Base-by-base conservation (phyloP, 164 flowering plant species). In the Akebia trifoliata region DNA sequence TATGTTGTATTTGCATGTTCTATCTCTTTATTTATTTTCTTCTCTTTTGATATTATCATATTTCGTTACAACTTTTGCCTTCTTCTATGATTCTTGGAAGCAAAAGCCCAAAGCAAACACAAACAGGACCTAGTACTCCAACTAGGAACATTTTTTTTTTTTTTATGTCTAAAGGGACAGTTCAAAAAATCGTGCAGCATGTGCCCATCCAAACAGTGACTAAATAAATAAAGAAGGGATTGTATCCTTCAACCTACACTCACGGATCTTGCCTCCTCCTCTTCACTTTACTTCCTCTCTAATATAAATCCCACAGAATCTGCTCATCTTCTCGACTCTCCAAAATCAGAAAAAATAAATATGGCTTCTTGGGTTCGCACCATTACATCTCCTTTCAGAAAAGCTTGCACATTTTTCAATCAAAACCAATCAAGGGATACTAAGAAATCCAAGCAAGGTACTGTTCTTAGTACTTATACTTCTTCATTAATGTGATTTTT, bases 371-470 rank as follows among this genome's bases (percentile, higher is more conserved):
- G 67, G 67, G 61, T 63, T 21, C 67, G 67, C 49, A 56, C 61
- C 10, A 63, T 63, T 47, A 63, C 60, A 38, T 20, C 67, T 21
- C 67, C 67, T 8, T 63, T 63, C 31, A 37, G 61, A 26, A 63
- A 63, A 63, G 67, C 59, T 38, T 38, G 67, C 40, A 63, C 44
- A 32, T 44, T 61, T 36, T 74, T 59, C 76, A 45, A 57, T 21
- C 49, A 68, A 29, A 76, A 74, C 40, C 76, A 66, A 8, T 44
- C 59, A 10, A 70, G 68, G 29, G 74, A 76, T n/a, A 20, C 17
- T 50, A 78, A 80, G 65, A 78, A 78, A 54, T 62, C 83, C 34
- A 80, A 70, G 20, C 68, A 61, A 73, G 87, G 78, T 78, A 70
- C 50, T 15, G 25, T 3, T 22, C 26, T 7, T 11, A 24, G 49